Conservation (phyloP, 352 stramenopile species). For the Phytophthora capsici region DNA sequence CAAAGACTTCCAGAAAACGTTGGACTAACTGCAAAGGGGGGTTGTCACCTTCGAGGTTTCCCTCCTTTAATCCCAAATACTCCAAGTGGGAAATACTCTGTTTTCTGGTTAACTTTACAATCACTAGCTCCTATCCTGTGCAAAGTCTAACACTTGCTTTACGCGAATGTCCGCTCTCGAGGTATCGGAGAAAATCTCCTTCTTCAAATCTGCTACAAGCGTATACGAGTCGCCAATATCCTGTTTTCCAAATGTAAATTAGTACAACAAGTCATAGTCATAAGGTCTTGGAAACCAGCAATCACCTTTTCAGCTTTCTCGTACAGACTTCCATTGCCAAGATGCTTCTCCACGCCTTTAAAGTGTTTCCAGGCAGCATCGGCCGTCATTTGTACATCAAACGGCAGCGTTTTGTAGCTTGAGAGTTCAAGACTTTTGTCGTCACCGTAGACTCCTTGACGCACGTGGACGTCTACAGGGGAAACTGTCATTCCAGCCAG, state of each 20-base stretch:
- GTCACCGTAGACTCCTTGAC: constrained; percentile 19
- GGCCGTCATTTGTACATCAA: constrained; percentile 5
- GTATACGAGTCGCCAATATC: constrained; percentile 34
- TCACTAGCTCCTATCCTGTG: no score
- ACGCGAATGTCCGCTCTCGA: constrained; percentile 48
- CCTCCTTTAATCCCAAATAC: no score
- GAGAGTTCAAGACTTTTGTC: constrained; percentile 30
- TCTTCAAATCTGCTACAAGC: constrained; percentile 53
- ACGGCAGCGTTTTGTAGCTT: constrained; percentile 29
- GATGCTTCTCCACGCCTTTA: constrained; percentile 32
- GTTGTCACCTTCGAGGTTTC: no score
- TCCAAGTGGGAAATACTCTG: no score
- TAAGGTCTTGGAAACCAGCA: background rate
- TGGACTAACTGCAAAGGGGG: no score
- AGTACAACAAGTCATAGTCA: background rate
- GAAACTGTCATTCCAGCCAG: constrained; percentile 12
- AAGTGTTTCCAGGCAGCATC: constrained; percentile 29
- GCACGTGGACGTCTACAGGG: constrained; percentile 25
- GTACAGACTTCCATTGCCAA: constrained; percentile 25
- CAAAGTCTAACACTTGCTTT: no score
- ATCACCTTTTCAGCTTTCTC: constrained; percentile 27
- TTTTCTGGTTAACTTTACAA: no score
- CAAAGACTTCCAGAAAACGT: no score
- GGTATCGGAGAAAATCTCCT: constrained; percentile 46
- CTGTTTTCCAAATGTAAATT: constrained; percentile 3